Percentiles rank a stretch among this genome's conserved stretches.
Conservation (phyloP, 306 rosid genomes). For the Cucumis cinereus region DNA sequence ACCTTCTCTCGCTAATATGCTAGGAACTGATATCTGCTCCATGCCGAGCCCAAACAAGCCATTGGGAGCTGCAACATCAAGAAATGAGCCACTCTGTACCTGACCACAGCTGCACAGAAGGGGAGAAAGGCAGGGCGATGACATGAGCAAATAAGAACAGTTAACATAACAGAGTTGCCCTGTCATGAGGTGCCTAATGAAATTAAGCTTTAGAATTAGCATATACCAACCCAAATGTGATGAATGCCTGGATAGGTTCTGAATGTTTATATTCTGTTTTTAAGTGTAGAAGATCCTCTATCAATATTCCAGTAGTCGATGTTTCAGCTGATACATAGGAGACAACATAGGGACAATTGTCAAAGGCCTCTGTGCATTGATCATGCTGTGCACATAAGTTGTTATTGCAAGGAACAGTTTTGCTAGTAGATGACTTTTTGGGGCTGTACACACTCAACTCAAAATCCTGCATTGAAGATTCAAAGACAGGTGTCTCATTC, state of each 20-base stretch:
- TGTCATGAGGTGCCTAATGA: background rate
- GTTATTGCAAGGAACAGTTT: constrained; percentile 58
- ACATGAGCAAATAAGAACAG: background rate
- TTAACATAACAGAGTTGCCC: background rate
- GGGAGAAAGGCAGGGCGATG: background rate
- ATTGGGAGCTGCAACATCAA: constrained; percentile 88
- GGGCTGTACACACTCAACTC: constrained; percentile 71
- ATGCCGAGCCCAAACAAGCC: constrained; percentile 95
- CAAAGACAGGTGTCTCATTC: background rate
- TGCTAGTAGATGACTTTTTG: constrained; percentile 67
- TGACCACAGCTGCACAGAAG: constrained; percentile 65
- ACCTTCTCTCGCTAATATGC: constrained; percentile 74
- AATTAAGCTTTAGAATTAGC: background rate
- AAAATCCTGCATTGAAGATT: constrained; percentile 37
- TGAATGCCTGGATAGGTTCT: constrained; percentile 51
- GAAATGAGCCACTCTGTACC: constrained; percentile 84
- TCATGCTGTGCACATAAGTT: constrained; percentile 48
- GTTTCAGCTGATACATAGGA: constrained; percentile 86
- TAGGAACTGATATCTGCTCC: constrained; percentile 97
- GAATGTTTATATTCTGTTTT: constrained; percentile 38
- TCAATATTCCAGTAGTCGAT: constrained; percentile 67
- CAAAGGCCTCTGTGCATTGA: constrained; percentile 44
- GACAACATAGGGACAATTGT: constrained; percentile 76
- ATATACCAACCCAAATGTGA: constrained; percentile 71
- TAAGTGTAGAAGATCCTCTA: constrained; percentile 77